These are phyloP conservation scores for Hypoxylon subgilvum DNA, from an alignment of 495 filamentous ascomycete species.

Conservation along the genomic window DNA sequence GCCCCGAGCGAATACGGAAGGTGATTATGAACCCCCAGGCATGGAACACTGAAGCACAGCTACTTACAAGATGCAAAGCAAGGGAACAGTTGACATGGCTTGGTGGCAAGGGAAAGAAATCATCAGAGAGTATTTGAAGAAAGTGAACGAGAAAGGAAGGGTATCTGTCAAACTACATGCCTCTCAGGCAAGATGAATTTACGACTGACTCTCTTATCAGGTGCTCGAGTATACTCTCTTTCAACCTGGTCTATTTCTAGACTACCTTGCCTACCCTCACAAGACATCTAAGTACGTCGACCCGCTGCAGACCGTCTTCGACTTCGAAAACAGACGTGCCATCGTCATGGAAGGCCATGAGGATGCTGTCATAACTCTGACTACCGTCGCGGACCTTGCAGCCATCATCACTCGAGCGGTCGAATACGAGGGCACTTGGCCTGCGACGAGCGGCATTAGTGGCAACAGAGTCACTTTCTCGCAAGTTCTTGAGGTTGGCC, in stretches of 20 bases:
- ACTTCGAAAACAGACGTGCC: slow-evolving; percentile 57
- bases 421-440: slow-evolving; percentile 64
- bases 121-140: slow-evolving; percentile 55
- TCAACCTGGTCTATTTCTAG: slow-evolving; percentile 59
- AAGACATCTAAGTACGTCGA: slow-evolving; percentile 57
- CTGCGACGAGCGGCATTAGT: slow-evolving; percentile 57
- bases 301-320: slow-evolving; percentile 47
- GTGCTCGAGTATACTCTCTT: slow-evolving; percentile 66
- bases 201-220: slow-evolving; percentile 35
- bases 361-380: slow-evolving; percentile 52
- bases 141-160: slow-evolving; percentile 58
- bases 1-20: slow-evolving; percentile 58
- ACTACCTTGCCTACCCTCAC: slow-evolving; percentile 60
- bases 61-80: too few relatives aligned
- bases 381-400: slow-evolving; percentile 55
- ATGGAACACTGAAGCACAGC: too few relatives aligned
- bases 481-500: slow-evolving; percentile 54
- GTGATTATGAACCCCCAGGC: too few relatives aligned
- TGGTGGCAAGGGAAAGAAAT: slow-evolving; percentile 59
- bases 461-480: slow-evolving; percentile 52
- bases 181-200: background rate
- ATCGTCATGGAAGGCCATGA: slow-evolving; percentile 56
- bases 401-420: slow-evolving; percentile 56
- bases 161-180: slow-evolving; percentile 35
- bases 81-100: too few relatives aligned